Evolutionary conservation across 768 basidiomycete species (phyloP).

Genomic region (Leccinum aurantiacum): DNA sequence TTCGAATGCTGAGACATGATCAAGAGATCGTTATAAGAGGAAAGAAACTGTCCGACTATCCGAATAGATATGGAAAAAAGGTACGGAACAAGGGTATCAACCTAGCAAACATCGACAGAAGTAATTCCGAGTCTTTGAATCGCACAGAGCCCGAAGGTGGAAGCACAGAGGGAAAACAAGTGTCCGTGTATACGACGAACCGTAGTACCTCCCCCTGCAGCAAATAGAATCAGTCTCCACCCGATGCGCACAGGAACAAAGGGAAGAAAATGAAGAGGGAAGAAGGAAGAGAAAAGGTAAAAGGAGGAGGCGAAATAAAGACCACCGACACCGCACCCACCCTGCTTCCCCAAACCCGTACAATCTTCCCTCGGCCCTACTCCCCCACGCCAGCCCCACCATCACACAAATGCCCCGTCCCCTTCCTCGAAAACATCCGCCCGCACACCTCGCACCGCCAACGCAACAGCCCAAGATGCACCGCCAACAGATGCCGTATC

Average conservation of each 20-base stretch:
- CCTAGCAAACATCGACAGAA: neutral
- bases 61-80: neutral
- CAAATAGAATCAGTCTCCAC: neutral
- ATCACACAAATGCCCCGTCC: constrained; percentile 15
- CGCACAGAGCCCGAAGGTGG: neutral
- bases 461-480: constrained; percentile 17
- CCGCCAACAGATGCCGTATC: constrained; percentile 18
- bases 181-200: neutral
- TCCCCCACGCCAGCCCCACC: neutral
- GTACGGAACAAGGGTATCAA: neutral
- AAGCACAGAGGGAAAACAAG: neutral
- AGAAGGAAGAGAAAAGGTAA: neutral
- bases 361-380: neutral
- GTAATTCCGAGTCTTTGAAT: neutral
- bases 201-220: neutral
- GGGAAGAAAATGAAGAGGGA: neutral
- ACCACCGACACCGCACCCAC: neutral
- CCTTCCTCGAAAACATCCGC: constrained; percentile 19
- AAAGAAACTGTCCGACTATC: neutral
- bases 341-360: neutral
- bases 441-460: constrained; percentile 19
- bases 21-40: neutral
- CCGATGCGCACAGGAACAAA: neutral
- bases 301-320: neutral
- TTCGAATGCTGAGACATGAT: neutral